Evolutionary conservation across 2,329 filamentous ascomycete genomes (phyloP), one percentile per base, ranked within the genome.

Genomic region (Massarina eburnea): DNA sequence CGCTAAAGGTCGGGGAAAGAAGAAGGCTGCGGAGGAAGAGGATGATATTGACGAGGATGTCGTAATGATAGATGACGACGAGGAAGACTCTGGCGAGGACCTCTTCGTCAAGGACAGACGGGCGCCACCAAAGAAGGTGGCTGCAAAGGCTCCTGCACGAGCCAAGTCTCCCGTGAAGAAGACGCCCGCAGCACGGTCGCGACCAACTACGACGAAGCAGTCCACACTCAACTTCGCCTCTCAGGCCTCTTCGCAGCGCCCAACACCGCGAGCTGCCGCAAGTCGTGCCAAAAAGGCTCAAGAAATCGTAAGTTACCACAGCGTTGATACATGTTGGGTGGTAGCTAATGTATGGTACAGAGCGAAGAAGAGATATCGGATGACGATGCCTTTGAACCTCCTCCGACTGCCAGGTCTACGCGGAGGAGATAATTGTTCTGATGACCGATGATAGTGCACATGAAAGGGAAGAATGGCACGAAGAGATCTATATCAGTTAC

Each of bases 1-100:
- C 55, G 68, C 59, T 43, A 64, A 56, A 47, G 62, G 61, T 40
- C 68, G 67, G 47, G 73, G 70, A 41, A 76, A 73, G 56, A 69
- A 66, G 35, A 62, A 64, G 33, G 62, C 67, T 15, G 63, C 73
- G 3, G 71, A 73, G 40, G 72, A 74, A 41, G 72, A 75, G 9
- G 73, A 74, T 33, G 67, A 67, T 4, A 71, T 74, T 1, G 62
- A 65, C 1, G 59, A 69, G 7, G 61, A 68, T 27, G 62, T 68
- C 36, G 68, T 72, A 39, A 66, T 69, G n/a, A 67, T 72, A 46
- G 73, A 74, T 27, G 73, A 76, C 21, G 71, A 75, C 5, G 74
- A 73, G 19, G 62, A 76, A 18, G 77, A 79, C 14, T 78, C 78
- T 8, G 69, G 64, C n/a, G 63, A 71, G 24, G 66, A 64, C 6